Conservation (phyloP, 805 yeast genomes). For the Candida taoyuanica region DNA sequence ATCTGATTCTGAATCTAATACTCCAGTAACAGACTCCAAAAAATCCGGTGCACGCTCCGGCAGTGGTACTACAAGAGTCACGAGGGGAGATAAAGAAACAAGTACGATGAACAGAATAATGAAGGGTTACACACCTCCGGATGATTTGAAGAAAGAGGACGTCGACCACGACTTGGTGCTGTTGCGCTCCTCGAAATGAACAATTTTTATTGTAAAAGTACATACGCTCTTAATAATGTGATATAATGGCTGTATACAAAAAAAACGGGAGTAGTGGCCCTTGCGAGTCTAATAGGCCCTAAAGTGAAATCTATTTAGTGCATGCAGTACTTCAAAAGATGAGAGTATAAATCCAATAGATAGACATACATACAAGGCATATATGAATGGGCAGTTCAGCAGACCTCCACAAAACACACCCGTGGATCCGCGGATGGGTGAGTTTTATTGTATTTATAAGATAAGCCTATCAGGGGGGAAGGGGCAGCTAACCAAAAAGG, state of each 20-base stretch:
- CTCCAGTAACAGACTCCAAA: slow-evolving; percentile 4
- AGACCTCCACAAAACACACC: neutral
- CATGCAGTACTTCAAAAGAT: too few species aligned
- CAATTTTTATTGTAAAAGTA: too few species aligned
- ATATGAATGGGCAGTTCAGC: neutral
- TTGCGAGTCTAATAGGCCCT: too few species aligned
- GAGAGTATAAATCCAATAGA: too few species aligned
- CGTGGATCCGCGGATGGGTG: neutral
- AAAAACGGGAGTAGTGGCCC: neutral
- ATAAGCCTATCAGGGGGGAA: neutral
- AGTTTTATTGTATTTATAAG: neutral
- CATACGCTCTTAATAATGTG: too few species aligned
- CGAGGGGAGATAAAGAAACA: slow-evolving; percentile 9
- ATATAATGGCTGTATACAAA: too few species aligned
- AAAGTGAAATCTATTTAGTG: too few species aligned
- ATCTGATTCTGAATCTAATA: slow-evolving; percentile 11
- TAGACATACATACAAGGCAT: too few species aligned
- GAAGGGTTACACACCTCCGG: slow-evolving; percentile 28
- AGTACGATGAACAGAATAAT: slow-evolving; percentile 23
- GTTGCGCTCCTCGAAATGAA: slow-evolving; percentile 5
- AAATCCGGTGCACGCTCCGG: slow-evolving; percentile 1
- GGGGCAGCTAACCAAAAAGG: neutral
- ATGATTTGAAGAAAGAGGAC: slow-evolving; percentile 24
- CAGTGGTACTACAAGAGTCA: slow-evolving; percentile 4
- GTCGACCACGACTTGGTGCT: slow-evolving; percentile 27